Base-by-base conservation (phyloP, 352 stramenopile genomes). In the Plasmopara viticola region DNA sequence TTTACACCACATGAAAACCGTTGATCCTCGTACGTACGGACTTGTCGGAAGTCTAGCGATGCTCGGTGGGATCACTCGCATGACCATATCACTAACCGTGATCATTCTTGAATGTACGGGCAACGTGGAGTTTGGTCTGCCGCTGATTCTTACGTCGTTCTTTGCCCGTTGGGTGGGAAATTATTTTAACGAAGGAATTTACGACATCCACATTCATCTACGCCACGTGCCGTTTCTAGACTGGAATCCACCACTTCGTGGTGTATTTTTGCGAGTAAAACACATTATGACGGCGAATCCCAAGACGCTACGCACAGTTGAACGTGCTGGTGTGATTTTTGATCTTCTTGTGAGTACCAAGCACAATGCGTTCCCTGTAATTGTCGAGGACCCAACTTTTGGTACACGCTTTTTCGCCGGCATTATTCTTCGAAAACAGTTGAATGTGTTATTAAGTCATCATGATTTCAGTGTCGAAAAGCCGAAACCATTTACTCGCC, bases 71-170 rank as follows among this genome's bases (percentile, higher is more conserved):
- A 95, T 98, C 59, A 94, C 95, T 8, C 86, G 97, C 48, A 99
- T 99, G 96, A 98, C 96, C 6, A 98, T 99, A 53, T 98, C 88
- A 14, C 74, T 99, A 15, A 98, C 95, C 5, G 96, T 99, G 48
- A 98, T 99, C 54, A 86, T 99, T 18, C 72, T 99, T 15, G 96
- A 99, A 66, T 97, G 94, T 43, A 99, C 97, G 37, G 95, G 96
- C 48, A 97, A 98, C 70, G 95, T 99, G 49, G 90, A 98, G 72
- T 99, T 98, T 64, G 90, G 97, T 4, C 75, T 99, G 0, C 96
- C 96, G 31, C 70, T 99, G 12, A 99, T 99, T 77, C 72, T 99
- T 47, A 98, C 94, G 17, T 81, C 98, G 6, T 98, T 99, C 72
- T 88, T 95, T 10, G 95, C 96, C 44, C 77, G 95, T 33, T 98